phyloP scores from a whole-genome alignment of 164 flowering plant genomes.

The Chimonanthus salicifolius region DNA sequence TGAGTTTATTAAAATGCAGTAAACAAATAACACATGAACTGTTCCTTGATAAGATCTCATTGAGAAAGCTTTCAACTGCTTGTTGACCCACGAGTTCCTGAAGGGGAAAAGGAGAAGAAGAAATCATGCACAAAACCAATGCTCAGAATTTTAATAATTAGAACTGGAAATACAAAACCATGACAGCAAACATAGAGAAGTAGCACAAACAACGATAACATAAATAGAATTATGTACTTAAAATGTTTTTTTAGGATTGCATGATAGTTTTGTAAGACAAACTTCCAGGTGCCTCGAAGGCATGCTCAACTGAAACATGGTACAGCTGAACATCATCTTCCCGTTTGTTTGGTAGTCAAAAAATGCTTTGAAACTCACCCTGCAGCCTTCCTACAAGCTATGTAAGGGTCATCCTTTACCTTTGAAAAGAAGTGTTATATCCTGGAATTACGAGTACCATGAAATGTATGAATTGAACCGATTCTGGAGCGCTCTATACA shows the following conservation, averaged over 20 bases:
- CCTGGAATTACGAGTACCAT: no score
- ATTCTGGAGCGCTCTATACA: no score
- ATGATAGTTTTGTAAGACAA: not conserved
- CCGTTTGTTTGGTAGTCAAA: no score
- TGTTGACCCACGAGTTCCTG: slow-evolving; percentile 29
- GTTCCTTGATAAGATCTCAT: slow-evolving; percentile 8
- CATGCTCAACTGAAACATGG: not conserved
- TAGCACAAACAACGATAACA: not conserved
- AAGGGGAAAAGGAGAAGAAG: slow-evolving; percentile 9
- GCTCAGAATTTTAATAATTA: no score
- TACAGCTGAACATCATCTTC: no score
- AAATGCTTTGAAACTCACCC: no score
- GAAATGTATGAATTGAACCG: no score
- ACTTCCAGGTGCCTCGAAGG: not conserved
- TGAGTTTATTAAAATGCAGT: no score
- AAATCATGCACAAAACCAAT: no score
- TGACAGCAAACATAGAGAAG: not conserved
- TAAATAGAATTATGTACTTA: not conserved
- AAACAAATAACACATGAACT: slow-evolving; percentile 5
- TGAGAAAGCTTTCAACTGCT: slow-evolving; percentile 23
- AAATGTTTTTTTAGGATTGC: not conserved
- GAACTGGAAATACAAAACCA: not conserved
- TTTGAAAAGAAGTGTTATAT: no score
- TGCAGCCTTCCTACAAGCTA: no score
- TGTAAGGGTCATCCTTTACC: no score